These are phyloP conservation scores for Pythium grandisporangium DNA, from an alignment of 352 stramenopile genomes.

Conservation along the genomic window DNA sequence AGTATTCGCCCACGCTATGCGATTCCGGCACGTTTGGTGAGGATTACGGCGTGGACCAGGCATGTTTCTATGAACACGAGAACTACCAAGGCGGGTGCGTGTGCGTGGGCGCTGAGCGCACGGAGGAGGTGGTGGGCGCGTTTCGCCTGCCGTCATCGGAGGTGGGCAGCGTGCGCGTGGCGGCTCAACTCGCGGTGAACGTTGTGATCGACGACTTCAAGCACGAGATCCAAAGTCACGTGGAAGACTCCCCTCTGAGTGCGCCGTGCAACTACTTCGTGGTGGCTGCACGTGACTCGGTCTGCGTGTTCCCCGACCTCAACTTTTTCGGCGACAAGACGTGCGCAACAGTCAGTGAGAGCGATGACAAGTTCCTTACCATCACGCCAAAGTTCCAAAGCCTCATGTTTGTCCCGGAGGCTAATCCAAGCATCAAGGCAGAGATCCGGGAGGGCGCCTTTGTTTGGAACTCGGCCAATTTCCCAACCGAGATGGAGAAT, in stretches of 20 bases:
- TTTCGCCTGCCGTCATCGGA: not conserved
- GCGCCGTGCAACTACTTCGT: not conserved
- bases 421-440: not conserved
- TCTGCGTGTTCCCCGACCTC: not conserved
- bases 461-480: not conserved
- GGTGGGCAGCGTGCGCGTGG: not conserved
- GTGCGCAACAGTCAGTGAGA: not conserved
- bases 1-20: not conserved
- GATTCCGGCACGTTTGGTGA: not conserved
- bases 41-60: constrained; percentile 1
- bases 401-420: not conserved
- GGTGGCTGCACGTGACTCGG: not conserved
- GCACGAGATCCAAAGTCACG: constrained; percentile 1
- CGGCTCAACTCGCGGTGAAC: not conserved
- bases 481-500: not conserved
- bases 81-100: not conserved
- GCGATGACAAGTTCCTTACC: not conserved
- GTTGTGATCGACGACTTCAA: constrained; percentile 1
- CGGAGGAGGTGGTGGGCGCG: not conserved
- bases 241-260: not conserved
- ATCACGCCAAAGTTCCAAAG: not conserved
- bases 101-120: not conserved
- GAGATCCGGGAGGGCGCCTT: not conserved
- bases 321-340: not conserved
- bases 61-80: not conserved